Base-by-base conservation (phyloP, 805 yeast species). In the Ogataea minuta region DNA sequence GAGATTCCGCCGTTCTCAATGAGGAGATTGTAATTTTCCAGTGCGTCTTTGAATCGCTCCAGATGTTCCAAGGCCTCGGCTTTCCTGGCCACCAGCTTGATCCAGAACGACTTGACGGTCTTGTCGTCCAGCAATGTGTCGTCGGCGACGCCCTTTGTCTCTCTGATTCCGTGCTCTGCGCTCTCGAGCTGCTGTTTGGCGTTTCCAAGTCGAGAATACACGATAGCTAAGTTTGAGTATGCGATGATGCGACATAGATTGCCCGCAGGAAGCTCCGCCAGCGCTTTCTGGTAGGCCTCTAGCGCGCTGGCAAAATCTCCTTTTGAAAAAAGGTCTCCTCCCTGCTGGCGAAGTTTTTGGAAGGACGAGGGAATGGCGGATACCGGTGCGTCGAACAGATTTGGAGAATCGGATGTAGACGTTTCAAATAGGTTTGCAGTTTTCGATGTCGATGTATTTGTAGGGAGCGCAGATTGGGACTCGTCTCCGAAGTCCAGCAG, bases 41-140 rank as follows among this genome's bases (percentile, higher is more conserved):
- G 66, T 0, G 97, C 82, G 6, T 73, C 80, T 39, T 70, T 57
- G 60, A 72, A 86, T 49, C 73, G 74, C 53, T 93, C 99, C 37
- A 79, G 54, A 59, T 79, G 78, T 62, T 93, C 99, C 28, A 80
- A 69, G 2, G 91, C 81, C 55, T 93, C 97, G 0, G 96, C 97
- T 46, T 77, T 76, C 44, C 83, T 77, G 2, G 75, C 63, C 34
- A 78, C 59, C 12, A 91, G 68, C 59, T 88, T 90, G 16, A 74
- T 61, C 83, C 89, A 87, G 60, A 93, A 79, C 12, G 77, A 79
- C 54, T 75, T 78, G 44, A 84, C 70, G 1, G 70, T 53, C 52
- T 81, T 80, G 5, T 74, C 79, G 6, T 58, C 58, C 42, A 76
- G 81, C 3, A 62, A 60, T 24, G 59, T 66, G 3, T 68, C 62